A percentile compares a stretch with the other conserved stretches of the same genome.
These are phyloP conservation scores for Coniochaeta ligniaria DNA, from an alignment of 2,329 filamentous ascomycete species.

Conservation along the genomic window DNA sequence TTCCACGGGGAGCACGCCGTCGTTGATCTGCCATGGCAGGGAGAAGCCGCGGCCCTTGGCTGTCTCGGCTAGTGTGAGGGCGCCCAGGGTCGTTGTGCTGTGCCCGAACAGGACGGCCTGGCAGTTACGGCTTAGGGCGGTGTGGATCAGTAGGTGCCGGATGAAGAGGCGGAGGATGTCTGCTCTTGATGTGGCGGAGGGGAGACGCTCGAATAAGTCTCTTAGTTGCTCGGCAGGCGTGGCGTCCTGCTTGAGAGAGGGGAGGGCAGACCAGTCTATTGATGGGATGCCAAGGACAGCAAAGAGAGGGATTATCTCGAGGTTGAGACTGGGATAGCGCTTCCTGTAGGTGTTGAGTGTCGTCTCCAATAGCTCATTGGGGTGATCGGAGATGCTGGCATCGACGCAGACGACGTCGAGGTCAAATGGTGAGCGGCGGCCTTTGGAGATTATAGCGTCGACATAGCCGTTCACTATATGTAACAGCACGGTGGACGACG, in stretches of 20 bases:
- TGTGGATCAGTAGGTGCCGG: slow-evolving; percentile 61
- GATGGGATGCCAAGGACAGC: slow-evolving; percentile 45
- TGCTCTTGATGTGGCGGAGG: slow-evolving; percentile 66
- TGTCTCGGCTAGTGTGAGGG: slow-evolving; percentile 77
- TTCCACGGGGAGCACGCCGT: slow-evolving; percentile 47
- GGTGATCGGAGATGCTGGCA: slow-evolving; percentile 14
- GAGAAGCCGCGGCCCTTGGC: slow-evolving; percentile 85
- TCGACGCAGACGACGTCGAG: slow-evolving; percentile 54
- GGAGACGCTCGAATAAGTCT: slow-evolving; percentile 50
- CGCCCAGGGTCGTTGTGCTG: slow-evolving; percentile 81
- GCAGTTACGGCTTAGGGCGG: slow-evolving; percentile 53
- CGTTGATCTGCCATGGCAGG: slow-evolving; percentile 73
- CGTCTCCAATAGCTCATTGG: slow-evolving; percentile 19
- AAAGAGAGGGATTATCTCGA: slow-evolving; percentile 57
- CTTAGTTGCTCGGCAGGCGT: slow-evolving; percentile 38
- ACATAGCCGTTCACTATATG: slow-evolving; percentile 68
- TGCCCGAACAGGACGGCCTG: slow-evolving; percentile 74
- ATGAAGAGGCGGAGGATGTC: slow-evolving; percentile 68
- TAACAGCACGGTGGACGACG: slow-evolving; percentile 71
- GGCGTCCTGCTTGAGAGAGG: slow-evolving; percentile 12
- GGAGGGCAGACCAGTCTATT: slow-evolving; percentile 47
- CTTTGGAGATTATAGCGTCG: slow-evolving; percentile 55
- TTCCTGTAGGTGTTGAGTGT: slow-evolving; percentile 42
- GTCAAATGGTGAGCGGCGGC: slow-evolving; percentile 60
- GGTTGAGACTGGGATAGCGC: slow-evolving; percentile 59